Base-by-base conservation (phyloP, 78 protist species). In the Dictyostelium discoideum region DNA sequence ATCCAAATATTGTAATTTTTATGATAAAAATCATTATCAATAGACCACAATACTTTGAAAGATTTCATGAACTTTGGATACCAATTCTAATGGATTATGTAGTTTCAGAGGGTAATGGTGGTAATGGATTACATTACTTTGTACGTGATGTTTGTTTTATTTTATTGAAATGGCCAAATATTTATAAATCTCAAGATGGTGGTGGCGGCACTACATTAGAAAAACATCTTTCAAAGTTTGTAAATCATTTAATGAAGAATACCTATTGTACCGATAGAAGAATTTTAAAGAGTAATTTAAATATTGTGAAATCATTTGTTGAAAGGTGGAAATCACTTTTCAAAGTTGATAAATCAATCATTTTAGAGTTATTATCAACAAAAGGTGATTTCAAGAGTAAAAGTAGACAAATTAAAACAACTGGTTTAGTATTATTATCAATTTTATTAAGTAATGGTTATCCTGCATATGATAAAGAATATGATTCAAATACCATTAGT, bases 71-170 rank as follows among this genome's bases (percentile, higher is more conserved):
- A 39, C 76, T 84, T 44, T 92, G 96, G 96, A 69, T 54, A 32
- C 93, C 92, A n/a, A 37, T 92, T 26, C 24, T 86, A 6, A 81
- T 92, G 50, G 90, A 92, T 4, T 92, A 86, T 50, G 76, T 83
- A 3, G 46, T 94, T 1, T 73, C 88, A 5, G 29, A 42, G 5
- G 14, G 11, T 18, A 73, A 63, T 54, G 97, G 96, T 24, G 96
- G 96, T 16, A 0, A 13, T n/a, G 97, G 96, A 6, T 78, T 96
- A 40, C 93, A 96, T 76, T 96, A 96, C 78, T 92, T 95, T 24
- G 63, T 93, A 37, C 90, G 97, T 46, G 97, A 96, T 63, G 79
- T 94, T 26, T 85, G 92, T n/a, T 14, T 82, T 32, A 63, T 95
- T 4, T 46, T 90, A 11, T 40, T 95, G 26, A 29, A 40, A 13